These are phyloP conservation scores for Trametes hirsuta DNA, from an alignment of 1,284 basidiomycete genomes.

Conservation along the genomic window DNA sequence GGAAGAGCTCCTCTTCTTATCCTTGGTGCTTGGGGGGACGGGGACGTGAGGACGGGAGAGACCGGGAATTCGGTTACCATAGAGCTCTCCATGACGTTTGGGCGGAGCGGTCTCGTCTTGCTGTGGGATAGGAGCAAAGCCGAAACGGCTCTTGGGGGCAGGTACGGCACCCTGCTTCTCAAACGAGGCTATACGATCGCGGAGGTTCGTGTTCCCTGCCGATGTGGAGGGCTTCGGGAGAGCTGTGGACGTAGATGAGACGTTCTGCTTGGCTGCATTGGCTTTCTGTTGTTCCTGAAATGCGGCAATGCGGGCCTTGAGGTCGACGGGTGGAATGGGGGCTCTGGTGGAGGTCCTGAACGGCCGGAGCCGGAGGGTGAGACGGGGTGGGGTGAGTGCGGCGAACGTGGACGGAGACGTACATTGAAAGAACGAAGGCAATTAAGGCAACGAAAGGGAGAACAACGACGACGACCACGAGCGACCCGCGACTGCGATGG, in stretches of 20 bases:
- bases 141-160: slow-evolving; percentile 74
- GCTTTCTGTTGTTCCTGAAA: slow-evolving; percentile 66
- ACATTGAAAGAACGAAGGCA: slow-evolving; percentile 31
- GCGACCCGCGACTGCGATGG: slow-evolving; percentile 39
- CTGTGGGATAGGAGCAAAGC: slow-evolving; percentile 61
- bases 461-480: slow-evolving; percentile 33
- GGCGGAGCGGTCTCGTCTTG: slow-evolving; percentile 45
- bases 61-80: slow-evolving; percentile 69
- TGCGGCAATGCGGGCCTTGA: slow-evolving; percentile 78
- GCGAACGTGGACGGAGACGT: slow-evolving; percentile 16
- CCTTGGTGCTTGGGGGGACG: slow-evolving; percentile 16
- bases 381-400: slow-evolving; percentile 7
- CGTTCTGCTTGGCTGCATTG: slow-evolving; percentile 13
- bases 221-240: slow-evolving; percentile 40
- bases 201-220: slow-evolving; percentile 45
- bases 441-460: slow-evolving; percentile 20
- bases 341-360: slow-evolving; percentile 39
- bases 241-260: slow-evolving; percentile 22
- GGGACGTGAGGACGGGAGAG: slow-evolving; percentile 34
- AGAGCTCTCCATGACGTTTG: slow-evolving; percentile 63
- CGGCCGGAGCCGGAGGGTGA: slow-evolving; percentile 2
- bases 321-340: slow-evolving; percentile 53
- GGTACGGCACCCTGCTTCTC: slow-evolving; percentile 76
- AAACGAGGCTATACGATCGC: slow-evolving; percentile 77
- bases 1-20: slow-evolving; percentile 9